Percentiles rank a stretch among this genome's conserved stretches.
These are phyloP conservation scores for Cyathus striatus DNA, from an alignment of 768 basidiomycete species.

Conservation along the genomic window DNA sequence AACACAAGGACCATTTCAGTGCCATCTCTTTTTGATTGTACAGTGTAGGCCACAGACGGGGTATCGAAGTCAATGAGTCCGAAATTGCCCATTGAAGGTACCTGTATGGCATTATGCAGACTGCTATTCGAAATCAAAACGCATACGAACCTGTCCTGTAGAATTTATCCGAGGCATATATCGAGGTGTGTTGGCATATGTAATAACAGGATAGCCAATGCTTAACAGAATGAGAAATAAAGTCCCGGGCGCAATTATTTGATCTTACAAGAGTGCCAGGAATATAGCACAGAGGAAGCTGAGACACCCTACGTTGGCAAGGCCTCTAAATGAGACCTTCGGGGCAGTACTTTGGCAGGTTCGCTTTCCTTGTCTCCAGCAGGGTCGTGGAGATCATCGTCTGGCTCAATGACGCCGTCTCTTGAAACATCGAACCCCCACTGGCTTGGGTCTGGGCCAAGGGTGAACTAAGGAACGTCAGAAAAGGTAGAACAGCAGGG, in stretches of 20 bases:
- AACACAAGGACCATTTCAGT: constrained; percentile 56
- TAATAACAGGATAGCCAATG: constrained; percentile 44
- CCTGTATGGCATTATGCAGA: constrained; percentile 25
- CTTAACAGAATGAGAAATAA: constrained; percentile 12
- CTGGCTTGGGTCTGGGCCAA: constrained; percentile 58
- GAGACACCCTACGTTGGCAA: constrained; percentile 72
- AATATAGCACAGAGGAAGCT: constrained; percentile 42
- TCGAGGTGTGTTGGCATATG: constrained; percentile 19
- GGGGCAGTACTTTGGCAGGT: constrained; percentile 26
- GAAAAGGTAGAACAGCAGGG: neutral
- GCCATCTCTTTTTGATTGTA: constrained; percentile 56
- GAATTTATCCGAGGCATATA: constrained; percentile 49
- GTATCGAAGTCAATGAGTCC: constrained; percentile 57
- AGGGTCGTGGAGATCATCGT: constrained; percentile 74
- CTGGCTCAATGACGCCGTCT: constrained; percentile 48
- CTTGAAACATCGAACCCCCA: constrained; percentile 62
- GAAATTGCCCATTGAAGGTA: constrained; percentile 59
- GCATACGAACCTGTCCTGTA: constrained; percentile 48
- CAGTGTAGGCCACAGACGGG: constrained; percentile 48
- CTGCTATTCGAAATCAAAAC: neutral
- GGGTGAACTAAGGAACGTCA: constrained; percentile 41
- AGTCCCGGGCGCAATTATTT: neutral
- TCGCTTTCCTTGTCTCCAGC: constrained; percentile 21
- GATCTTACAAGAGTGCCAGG: constrained; percentile 59
- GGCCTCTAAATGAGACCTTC: constrained; percentile 50